Evolutionary conservation across 331 rosid genomes (phyloP), one percentile per base, ranked within the genome.

Genomic region (Rhamnella rubrinervis): DNA sequence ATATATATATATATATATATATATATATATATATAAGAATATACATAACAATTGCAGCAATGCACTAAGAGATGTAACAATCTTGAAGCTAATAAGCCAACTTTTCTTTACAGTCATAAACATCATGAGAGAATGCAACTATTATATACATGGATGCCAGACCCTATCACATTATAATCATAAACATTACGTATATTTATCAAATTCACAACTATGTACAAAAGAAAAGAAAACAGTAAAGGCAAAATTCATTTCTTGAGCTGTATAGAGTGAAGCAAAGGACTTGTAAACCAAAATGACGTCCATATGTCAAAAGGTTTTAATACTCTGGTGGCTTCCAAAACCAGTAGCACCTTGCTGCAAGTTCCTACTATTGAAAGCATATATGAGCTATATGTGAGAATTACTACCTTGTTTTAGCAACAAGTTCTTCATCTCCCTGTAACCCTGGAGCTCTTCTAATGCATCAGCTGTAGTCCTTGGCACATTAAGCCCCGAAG

Each of bases 381-480:
- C 71, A 47, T 26, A 59, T 47, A 68, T 37, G 49, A 44, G 68
- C 72, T 80, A 88, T 51, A 35, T 61, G 17, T 66, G 81, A 65
- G 84, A 65, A 47, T 85, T 77, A 4, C 80, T 70, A 20, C 82
- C 82, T 71, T 60, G 84, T 66, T 21, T 76, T 17, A 87, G 83
- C 75, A 90, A 65, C 87, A 80, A 31, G 53, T 76, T 85, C 65
- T 88, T 93, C 91, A 87, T 82, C 58, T 82, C 87, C 80, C 78
- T 84, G 85, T 90, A 93, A 55, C 79, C 80, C 70, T 83, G 87
- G 53, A 86, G 87, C 87, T 93, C 98, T 90, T 87, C 84, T 78
- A 90, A 84, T 59, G 97, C 96, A 81, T 90, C 97, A 14, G 79
- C 68, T 13, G 96, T 84, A 65, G 97, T 93, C 80, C 82, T 90